These are phyloP conservation scores for Talaromyces borbonicus DNA, from an alignment of 495 filamentous ascomycete species.

Conservation along the genomic window DNA sequence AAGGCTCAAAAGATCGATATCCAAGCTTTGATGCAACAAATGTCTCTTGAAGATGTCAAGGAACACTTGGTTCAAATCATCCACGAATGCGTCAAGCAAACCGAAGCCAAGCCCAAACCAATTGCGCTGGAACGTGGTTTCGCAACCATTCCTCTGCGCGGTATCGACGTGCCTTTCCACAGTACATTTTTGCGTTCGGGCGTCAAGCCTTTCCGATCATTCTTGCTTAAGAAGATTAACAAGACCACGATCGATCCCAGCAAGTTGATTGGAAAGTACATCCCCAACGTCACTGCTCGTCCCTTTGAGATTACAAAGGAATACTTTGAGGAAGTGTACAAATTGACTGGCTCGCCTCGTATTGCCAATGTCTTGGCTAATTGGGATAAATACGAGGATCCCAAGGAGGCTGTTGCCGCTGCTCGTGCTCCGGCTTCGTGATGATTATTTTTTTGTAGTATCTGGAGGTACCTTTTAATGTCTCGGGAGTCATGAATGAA, in stretches of 20 bases:
- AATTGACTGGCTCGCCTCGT: slow-evolving; percentile 81
- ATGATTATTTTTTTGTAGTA: too few relatives aligned
- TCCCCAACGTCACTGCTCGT: slow-evolving; percentile 92
- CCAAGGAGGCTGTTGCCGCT: slow-evolving; percentile 16
- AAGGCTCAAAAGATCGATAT: slow-evolving; percentile 96
- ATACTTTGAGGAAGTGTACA: slow-evolving; percentile 98
- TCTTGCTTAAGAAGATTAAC: slow-evolving; percentile 98
- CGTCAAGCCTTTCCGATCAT: slow-evolving; percentile 95
- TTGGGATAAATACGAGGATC: slow-evolving; percentile 58
- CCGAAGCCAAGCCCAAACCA: slow-evolving; percentile 76
- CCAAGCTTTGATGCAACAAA: slow-evolving; percentile 74
- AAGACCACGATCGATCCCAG: slow-evolving; percentile 94
- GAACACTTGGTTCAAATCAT: slow-evolving; percentile 78
- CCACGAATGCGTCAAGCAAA: slow-evolving; percentile 71
- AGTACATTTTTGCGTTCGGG: slow-evolving; percentile 93
- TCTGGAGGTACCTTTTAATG: too few relatives aligned
- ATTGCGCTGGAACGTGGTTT: slow-evolving; percentile 87
- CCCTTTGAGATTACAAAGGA: slow-evolving; percentile 95
- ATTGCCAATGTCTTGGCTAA: slow-evolving; percentile 87
- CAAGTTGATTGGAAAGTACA: slow-evolving; percentile 97
- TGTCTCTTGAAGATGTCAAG: slow-evolving; percentile 77
- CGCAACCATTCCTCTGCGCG: slow-evolving; percentile 90
- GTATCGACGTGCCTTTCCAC: slow-evolving; percentile 98
- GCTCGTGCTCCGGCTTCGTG: neutral
- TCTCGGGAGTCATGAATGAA: slow-evolving; percentile 17